Evolutionary conservation across 768 basidiomycete species (phyloP).

Genomic region (Tylopilus plumbeoviolaceoides): DNA sequence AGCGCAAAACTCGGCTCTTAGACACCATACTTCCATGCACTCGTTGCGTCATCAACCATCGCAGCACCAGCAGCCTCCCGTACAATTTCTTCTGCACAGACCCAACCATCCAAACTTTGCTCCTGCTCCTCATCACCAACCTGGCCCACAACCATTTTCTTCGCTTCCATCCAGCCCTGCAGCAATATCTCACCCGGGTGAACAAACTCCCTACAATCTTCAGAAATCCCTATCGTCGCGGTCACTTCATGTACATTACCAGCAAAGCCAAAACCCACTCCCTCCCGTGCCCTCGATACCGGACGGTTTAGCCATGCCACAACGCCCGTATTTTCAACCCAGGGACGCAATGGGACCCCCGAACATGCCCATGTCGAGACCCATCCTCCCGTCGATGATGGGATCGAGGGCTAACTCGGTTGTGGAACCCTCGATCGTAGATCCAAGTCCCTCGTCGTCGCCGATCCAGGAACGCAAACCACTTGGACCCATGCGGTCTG

Average conservation of each 20-base stretch:
- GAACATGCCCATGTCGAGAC: slow-evolving; percentile 42
- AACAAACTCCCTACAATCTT: slow-evolving; percentile 35
- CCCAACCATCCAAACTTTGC: slow-evolving; percentile 9
- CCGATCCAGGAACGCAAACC: slow-evolving; percentile 57
- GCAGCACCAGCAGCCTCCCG: slow-evolving; percentile 19
- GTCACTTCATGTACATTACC: slow-evolving; percentile 53
- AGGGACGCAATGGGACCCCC: slow-evolving; percentile 16
- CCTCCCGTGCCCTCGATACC: slow-evolving; percentile 40
- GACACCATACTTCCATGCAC: slow-evolving; percentile 24
- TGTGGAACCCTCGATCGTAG: slow-evolving; percentile 50
- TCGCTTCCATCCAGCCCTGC: slow-evolving; percentile 12
- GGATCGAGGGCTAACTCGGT: slow-evolving; percentile 50
- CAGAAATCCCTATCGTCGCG: slow-evolving; percentile 56
- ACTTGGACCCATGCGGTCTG: slow-evolving; percentile 67
- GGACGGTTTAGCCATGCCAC: slow-evolving; percentile 31
- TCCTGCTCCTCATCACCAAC: slow-evolving; percentile 18
- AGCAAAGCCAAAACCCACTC: slow-evolving; percentile 33
- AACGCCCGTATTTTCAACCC: slow-evolving; percentile 19
- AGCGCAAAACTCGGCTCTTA: slow-evolving; percentile 10
- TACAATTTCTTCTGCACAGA: slow-evolving; percentile 11
- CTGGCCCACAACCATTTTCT: slow-evolving; percentile 8
- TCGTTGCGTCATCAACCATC: slow-evolving; percentile 27
- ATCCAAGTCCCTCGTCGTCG: slow-evolving; percentile 82
- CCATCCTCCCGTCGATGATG: slow-evolving; percentile 59
- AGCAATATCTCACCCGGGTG: slow-evolving; percentile 38